Conservation (phyloP, 345 rosid species). For the Camelina neglecta region DNA sequence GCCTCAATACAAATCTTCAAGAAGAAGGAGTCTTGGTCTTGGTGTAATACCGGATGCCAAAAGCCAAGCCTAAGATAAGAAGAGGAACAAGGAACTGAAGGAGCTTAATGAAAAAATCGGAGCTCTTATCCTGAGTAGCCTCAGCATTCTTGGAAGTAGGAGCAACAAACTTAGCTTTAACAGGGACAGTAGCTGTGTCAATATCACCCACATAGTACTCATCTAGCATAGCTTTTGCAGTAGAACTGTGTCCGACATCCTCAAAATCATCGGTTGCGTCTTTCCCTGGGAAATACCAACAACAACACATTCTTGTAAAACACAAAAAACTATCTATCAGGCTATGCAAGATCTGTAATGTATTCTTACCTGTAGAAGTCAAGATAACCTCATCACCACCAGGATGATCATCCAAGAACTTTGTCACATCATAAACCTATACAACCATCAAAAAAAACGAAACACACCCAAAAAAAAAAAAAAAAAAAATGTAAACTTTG, state of each 20-base stretch:
- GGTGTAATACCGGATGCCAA: conserved; percentile 78
- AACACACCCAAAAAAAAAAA: neutral
- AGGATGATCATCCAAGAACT: conserved; percentile 83
- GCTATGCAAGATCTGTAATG: conserved; percentile 1
- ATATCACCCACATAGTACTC: conserved; percentile 77
- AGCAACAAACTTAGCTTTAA: conserved; percentile 53
- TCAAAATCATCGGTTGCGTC: conserved; percentile 94
- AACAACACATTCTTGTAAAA: neutral
- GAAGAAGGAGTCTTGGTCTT: conserved; percentile 63
- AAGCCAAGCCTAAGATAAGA: conserved; percentile 87
- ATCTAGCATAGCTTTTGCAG: conserved; percentile 85
- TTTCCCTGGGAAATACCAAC: conserved; percentile 60
- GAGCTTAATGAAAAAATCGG: conserved; percentile 69
- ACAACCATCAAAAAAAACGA: neutral
- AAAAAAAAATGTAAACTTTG: neutral
- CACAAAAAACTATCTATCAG: neutral
- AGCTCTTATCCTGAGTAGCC: conserved; percentile 77
- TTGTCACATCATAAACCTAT: conserved; percentile 77
- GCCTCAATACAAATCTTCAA: conserved; percentile 32
- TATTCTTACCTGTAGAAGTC: conserved; percentile 58
- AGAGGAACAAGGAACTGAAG: conserved; percentile 94
- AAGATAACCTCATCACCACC: conserved; percentile 82
- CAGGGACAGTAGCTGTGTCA: conserved; percentile 68
- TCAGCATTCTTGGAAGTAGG: conserved; percentile 67
- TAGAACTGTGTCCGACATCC: conserved; percentile 89